Base-by-base conservation (phyloP, 768 basidiomycete species). In the Auriscalpium orientale region DNA sequence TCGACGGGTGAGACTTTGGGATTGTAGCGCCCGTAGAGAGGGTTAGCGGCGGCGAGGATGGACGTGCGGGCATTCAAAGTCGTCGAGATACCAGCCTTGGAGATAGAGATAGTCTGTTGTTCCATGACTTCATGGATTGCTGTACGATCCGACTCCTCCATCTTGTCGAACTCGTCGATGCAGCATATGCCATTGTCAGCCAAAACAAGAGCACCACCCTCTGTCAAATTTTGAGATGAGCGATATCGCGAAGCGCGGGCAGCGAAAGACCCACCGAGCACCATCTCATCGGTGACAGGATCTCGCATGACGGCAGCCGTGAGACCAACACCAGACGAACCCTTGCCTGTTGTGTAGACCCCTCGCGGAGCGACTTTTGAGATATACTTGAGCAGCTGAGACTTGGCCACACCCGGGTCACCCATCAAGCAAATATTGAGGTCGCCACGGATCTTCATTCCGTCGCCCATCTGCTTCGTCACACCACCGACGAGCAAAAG, bases 61-160 rank as follows among this genome's bases (percentile, higher is more conserved):
- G 97, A 98, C 2, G 95, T 95, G 51, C 97, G 86, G 22, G 97
- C 97, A 65, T 98, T 98, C 48, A 99, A 79, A 1, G 97, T 98
- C 8, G 97, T 99, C 9, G 95, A 95, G 67, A 99, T 99, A 21
- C 97, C 97, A 5, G 97, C 97, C 72, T 98, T 99, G 45, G 97
- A 97, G 60, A 99, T 99, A 3, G 95, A 98, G 55, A 99, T 98
- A 0, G 97, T 99, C 73, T 99, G 97, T 70, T 98, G 97, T 72
- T 98, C 95, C 97, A 99, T 99, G 58, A 99, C 97, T 79, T 99
- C 97, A 74, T 99, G 97, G 59, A 99, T 98, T 13, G 97, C 92
- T 2, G 97, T 98, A 62, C 97, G 79, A 70, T 98, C 97, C 0
- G 91, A 71, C 72, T 99, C 97, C 62, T 98, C 97, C 97, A 99